These are phyloP conservation scores for Geotrichum phurueaensis DNA, from an alignment of 1,139 yeast species.

Conservation along the genomic window DNA sequence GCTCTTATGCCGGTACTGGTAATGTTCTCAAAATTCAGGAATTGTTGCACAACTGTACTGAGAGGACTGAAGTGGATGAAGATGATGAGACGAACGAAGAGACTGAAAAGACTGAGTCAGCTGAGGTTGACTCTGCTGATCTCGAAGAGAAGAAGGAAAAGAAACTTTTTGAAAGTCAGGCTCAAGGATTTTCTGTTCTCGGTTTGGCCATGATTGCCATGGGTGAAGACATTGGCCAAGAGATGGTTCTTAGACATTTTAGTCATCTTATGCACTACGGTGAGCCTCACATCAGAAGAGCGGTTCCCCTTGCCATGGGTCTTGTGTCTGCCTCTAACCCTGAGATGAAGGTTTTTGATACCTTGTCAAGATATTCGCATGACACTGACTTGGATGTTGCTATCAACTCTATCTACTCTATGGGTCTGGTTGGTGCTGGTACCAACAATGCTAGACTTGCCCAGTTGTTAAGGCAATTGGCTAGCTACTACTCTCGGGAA, in stretches of 20 bases:
- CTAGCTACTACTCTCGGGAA: slow-evolving; percentile 86
- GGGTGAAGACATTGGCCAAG: slow-evolving; percentile 98
- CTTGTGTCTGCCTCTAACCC: slow-evolving; percentile 90
- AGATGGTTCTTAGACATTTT: slow-evolving; percentile 94
- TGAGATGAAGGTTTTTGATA: slow-evolving; percentile 95
- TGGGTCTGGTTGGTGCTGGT: slow-evolving; percentile 99
- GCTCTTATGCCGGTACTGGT: slow-evolving; percentile 98
- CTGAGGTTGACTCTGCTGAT: slow-evolving; percentile 23
- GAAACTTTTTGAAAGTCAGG: slow-evolving; percentile 46
- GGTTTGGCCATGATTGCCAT: slow-evolving; percentile 93
- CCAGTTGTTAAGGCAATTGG: slow-evolving; percentile 88
- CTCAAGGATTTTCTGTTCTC: slow-evolving; percentile 85
- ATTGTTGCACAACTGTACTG: slow-evolving; percentile 79
- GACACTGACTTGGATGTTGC: slow-evolving; percentile 95
- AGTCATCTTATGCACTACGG: slow-evolving; percentile 98
- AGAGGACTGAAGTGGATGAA: slow-evolving; percentile 42
- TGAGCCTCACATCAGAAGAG: slow-evolving; percentile 80
- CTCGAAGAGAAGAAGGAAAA: slow-evolving; percentile 37
- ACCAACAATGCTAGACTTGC: slow-evolving; percentile 97
- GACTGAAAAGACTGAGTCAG: slow-evolving; percentile 28
- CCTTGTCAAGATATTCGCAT: slow-evolving; percentile 91
- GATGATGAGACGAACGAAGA: slow-evolving; percentile 43
- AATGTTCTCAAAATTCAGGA: slow-evolving; percentile 93
- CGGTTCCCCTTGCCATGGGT: slow-evolving; percentile 98
- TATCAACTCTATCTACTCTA: slow-evolving; percentile 86